These are phyloP conservation scores for Hexamita inflata DNA, from an alignment of 208 protist genomes.

Conservation along the genomic window DNA sequence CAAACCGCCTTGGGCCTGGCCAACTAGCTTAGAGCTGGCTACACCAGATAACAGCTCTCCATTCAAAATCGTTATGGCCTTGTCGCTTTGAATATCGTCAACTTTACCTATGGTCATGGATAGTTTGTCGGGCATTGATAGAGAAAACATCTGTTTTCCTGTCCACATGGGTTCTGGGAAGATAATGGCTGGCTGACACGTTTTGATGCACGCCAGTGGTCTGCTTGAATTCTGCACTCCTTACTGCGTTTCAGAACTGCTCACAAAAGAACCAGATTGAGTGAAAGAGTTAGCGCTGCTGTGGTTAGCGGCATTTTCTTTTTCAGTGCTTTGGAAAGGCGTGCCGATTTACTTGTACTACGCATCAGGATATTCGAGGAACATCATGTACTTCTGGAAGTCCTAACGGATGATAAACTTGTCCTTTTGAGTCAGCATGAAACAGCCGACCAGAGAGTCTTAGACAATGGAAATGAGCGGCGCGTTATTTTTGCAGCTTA, in stretches of 20 bases:
- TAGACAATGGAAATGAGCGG: constrained; percentile 88
- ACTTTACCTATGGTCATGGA: neutral
- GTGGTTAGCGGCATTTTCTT: neutral
- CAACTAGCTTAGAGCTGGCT: constrained; percentile 64
- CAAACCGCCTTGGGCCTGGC: constrained; percentile 38
- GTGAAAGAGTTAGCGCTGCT: neutral
- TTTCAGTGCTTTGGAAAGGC: neutral
- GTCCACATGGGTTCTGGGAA: constrained; percentile 91
- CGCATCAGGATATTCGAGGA: constrained; percentile 62
- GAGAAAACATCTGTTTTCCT: constrained; percentile 94
- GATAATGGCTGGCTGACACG: constrained; percentile 88
- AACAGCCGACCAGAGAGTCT: constrained; percentile 91
- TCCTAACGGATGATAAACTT: constrained; percentile 80
- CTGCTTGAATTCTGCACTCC: neutral
- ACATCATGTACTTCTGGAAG: constrained; percentile 89
- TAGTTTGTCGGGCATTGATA: neutral
- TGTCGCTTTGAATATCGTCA: constrained; percentile 51
- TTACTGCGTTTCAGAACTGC: neutral
- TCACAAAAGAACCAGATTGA: neutral
- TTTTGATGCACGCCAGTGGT: constrained; percentile 4
- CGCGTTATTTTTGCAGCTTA: constrained; percentile 85
- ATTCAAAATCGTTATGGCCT: constrained; percentile 61
- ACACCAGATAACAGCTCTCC: constrained; percentile 67
- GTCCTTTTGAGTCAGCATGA: constrained; percentile 64
- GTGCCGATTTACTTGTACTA: neutral